Conservation (phyloP, 257 asterid species). For the Solanum okadae region DNA sequence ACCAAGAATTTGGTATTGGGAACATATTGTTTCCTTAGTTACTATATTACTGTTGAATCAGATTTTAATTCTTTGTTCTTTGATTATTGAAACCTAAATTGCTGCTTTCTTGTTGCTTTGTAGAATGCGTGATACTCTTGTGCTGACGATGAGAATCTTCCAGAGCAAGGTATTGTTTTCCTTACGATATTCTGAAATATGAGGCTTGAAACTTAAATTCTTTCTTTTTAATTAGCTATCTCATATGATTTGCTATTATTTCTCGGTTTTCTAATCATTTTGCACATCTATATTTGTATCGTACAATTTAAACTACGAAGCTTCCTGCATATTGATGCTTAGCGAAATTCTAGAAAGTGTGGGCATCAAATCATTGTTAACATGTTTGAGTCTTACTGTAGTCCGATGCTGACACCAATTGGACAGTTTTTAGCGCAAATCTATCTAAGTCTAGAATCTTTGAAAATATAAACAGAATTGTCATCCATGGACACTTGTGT, state of each 20-base stretch:
- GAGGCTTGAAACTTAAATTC: not conserved
- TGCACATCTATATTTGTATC: not conserved
- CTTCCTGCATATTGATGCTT: not conserved
- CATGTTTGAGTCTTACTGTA: not conserved
- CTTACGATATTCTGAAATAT: not conserved
- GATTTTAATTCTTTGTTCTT: not conserved
- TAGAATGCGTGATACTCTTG: conserved; percentile 79
- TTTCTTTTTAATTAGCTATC: not conserved
- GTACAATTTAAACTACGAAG: not conserved
- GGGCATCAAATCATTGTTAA: not conserved
- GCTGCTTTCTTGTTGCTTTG: conserved; percentile 14
- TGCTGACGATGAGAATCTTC: conserved; percentile 80
- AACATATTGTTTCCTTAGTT: not conserved
- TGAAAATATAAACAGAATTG: not conserved
- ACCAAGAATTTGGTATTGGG: not conserved
- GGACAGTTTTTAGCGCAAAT: not conserved
- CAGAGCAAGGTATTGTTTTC: conserved; percentile 69
- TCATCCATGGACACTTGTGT: not conserved
- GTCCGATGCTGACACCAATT: not conserved
- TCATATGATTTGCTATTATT: not conserved
- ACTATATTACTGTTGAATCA: not conserved
- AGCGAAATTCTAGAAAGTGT: not conserved
- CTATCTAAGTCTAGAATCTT: not conserved
- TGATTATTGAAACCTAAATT: not conserved
- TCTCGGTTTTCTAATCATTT: not conserved